These are phyloP conservation scores for Rosa persica DNA, from an alignment of 306 rosid species.

Conservation along the genomic window DNA sequence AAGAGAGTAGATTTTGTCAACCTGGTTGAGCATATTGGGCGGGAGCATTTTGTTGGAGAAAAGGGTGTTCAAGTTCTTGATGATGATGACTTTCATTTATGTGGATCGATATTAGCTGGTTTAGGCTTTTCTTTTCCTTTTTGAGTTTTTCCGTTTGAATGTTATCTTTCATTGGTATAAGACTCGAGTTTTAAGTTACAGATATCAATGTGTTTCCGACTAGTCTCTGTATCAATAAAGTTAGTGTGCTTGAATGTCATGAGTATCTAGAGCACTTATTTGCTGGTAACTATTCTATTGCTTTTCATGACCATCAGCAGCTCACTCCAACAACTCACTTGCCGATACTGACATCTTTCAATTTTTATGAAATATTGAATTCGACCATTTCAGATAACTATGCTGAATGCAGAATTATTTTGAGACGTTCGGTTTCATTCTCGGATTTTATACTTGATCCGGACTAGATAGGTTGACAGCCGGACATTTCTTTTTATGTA, in stretches of 20 bases:
- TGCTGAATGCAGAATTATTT: background rate
- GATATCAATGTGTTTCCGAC: background rate
- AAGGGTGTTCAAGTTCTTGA: conserved; percentile 69
- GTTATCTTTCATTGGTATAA: background rate
- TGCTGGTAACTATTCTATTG: background rate
- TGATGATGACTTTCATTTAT: conserved; percentile 57
- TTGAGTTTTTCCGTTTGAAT: background rate
- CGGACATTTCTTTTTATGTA: background rate
- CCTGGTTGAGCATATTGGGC: conserved; percentile 71
- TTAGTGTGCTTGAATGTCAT: background rate
- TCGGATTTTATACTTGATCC: background rate
- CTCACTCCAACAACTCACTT: background rate
- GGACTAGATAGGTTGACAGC: background rate
- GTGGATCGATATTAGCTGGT: conserved; percentile 56
- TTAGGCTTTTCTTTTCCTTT: background rate
- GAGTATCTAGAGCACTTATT: background rate
- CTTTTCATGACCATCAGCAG: background rate
- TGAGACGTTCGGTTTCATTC: background rate
- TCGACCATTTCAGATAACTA: background rate
- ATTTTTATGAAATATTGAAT: background rate
- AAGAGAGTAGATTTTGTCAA: conserved; percentile 72
- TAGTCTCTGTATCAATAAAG: background rate
- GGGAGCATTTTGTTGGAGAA: conserved; percentile 78
- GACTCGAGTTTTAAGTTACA: background rate
- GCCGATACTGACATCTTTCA: background rate